Evolutionary conservation across 176 grass and related monocot species (phyloP).

Genomic region (Eleusine indica): DNA sequence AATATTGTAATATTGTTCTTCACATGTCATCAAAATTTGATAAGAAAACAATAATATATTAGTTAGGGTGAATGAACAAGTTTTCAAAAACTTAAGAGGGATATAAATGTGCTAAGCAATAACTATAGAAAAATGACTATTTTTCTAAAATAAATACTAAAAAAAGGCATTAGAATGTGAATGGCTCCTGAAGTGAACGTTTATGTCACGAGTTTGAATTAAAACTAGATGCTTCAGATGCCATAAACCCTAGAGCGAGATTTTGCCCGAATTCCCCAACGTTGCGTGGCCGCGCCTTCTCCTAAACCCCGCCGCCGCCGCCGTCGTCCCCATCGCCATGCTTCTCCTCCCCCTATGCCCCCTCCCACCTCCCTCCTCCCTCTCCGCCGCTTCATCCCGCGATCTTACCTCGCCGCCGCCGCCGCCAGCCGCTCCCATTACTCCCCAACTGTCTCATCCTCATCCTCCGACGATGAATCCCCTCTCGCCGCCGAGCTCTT

Average conservation of each 20-base stretch:
- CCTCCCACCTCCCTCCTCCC: slow-evolving; percentile 34
- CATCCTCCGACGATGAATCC: slow-evolving; percentile 31
- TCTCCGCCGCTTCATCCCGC: slow-evolving; percentile 22
- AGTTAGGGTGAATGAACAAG: too few relatives aligned
- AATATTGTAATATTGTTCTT: too few relatives aligned
- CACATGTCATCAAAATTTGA: too few relatives aligned
- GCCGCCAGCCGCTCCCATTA: slow-evolving; percentile 12
- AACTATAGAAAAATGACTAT: too few relatives aligned
- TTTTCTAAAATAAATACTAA: too few relatives aligned
- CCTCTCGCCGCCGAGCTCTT: slow-evolving; percentile 63
- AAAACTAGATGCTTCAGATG: not conserved
- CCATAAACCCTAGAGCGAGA: slow-evolving; percentile 37
- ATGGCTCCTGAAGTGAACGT: too few relatives aligned
- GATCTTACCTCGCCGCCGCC: slow-evolving; percentile 1
- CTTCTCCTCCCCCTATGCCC: slow-evolving; percentile 56
- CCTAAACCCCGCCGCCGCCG: slow-evolving; percentile 44
- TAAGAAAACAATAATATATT: too few relatives aligned
- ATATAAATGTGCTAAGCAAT: too few relatives aligned
- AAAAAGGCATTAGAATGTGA: too few relatives aligned
- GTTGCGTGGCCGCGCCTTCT: not conserved
- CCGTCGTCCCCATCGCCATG: slow-evolving; percentile 38
- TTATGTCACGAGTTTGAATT: too few relatives aligned
- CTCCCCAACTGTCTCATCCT: slow-evolving; percentile 14
- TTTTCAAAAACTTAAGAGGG: too few relatives aligned
- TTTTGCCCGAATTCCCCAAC: not conserved